A percentile compares a stretch with the other conserved stretches of the same genome.
Evolutionary conservation across 345 rosid species (phyloP).

Genomic region (Arabis hirsuta): DNA sequence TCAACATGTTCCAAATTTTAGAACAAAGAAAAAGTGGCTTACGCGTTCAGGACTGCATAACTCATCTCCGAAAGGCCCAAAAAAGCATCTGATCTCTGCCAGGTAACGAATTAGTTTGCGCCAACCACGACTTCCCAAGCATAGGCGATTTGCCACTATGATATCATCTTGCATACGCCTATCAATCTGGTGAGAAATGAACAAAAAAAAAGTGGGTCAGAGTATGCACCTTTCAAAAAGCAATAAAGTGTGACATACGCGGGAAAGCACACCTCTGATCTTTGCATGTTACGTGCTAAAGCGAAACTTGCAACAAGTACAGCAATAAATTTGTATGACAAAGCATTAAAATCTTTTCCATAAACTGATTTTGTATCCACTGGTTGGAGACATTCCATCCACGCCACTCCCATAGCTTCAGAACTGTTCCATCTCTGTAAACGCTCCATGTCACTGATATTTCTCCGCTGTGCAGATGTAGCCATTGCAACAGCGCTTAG

Average conservation of each 20-base stretch:
- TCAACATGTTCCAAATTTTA: constrained; percentile 7
- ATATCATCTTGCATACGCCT: constrained; percentile 85
- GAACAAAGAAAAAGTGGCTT: constrained; percentile 41
- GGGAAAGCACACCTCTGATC: constrained; percentile 78
- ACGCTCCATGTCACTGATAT: constrained; percentile 88
- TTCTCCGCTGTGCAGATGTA: constrained; percentile 95
- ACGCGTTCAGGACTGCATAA: constrained; percentile 68
- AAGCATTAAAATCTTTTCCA: constrained; percentile 95
- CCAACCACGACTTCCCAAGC: constrained; percentile 83
- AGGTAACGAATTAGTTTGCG: constrained; percentile 88
- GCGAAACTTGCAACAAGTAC: constrained; percentile 99
- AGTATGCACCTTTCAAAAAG: constrained; percentile 23
- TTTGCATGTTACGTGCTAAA: constrained; percentile 94
- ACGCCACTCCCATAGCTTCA: constrained; percentile 98
- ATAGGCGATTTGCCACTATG: constrained; percentile 57
- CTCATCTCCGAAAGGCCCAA: constrained; percentile 69
- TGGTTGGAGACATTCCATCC: constrained; percentile 99
- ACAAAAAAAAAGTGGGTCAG: constrained; percentile 27
- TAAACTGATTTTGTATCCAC: constrained; percentile 91
- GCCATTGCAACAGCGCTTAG: constrained; percentile 99
- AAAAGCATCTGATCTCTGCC: constrained; percentile 83
- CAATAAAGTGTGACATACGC: constrained; percentile 25
- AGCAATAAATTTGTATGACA: constrained; percentile 92
- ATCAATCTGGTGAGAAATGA: constrained; percentile 67
- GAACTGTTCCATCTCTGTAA: constrained; percentile 87